Evolutionary conservation across 2,329 filamentous ascomycete genomes (phyloP).

Genomic region (Bipolaris victoriae): DNA sequence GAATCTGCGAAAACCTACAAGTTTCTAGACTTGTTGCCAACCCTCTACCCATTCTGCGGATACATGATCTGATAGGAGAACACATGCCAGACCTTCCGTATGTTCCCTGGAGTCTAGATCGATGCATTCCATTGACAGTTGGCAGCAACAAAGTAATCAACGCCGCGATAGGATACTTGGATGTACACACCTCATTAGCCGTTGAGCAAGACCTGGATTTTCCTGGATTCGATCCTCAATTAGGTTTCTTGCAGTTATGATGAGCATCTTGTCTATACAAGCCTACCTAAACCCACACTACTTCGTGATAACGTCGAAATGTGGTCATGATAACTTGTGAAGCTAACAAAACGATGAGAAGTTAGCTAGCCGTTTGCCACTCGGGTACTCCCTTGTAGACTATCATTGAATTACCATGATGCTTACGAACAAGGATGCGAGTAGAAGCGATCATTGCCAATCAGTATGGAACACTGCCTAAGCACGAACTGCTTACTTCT

Average conservation of each 20-base stretch:
- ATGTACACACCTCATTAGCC: neutral
- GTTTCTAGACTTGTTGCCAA: neutral
- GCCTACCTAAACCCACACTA: no score
- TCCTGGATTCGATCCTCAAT: neutral
- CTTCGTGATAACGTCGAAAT: no score
- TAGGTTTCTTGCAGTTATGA: neutral
- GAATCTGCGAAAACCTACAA: neutral
- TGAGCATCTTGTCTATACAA: no score
- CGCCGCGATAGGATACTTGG: neutral
- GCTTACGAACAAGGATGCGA: no score
- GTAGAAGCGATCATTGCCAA: no score
- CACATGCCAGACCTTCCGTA: neutral
- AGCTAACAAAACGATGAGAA: no score
- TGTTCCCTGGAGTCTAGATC: neutral
- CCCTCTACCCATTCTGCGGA: neutral
- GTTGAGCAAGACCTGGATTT: neutral
- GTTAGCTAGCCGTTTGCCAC: no score
- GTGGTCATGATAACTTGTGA: no score
- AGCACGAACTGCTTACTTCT: no score
- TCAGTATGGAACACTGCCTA: no score
- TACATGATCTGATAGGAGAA: constrained; percentile 1
- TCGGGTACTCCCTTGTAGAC: no score
- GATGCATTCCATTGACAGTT: neutral
- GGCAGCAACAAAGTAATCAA: neutral
- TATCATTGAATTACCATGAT: no score